A percentile compares a stretch with the other conserved stretches of the same genome.
These are phyloP conservation scores for Aureoboletus auriporus DNA, from an alignment of 768 basidiomycete genomes.

Conservation along the genomic window DNA sequence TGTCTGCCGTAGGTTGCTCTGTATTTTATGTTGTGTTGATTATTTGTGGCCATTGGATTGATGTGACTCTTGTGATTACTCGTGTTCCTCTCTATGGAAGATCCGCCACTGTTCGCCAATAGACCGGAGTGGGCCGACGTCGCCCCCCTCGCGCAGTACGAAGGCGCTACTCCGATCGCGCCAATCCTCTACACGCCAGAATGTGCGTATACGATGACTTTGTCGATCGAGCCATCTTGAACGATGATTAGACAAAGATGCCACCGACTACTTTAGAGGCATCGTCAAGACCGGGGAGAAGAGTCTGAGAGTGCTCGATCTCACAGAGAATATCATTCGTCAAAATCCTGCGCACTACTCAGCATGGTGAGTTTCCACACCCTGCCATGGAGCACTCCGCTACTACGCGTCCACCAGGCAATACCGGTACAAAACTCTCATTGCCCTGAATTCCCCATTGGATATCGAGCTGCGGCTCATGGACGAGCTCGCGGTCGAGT, in stretches of 20 bases:
- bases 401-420: conserved; percentile 55
- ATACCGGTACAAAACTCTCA: conserved; percentile 86
- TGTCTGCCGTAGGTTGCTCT: conserved; percentile 20
- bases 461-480: conserved; percentile 78
- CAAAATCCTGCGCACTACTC: conserved; percentile 96
- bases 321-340: conserved; percentile 87
- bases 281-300: conserved; percentile 75
- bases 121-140: conserved; percentile 80
- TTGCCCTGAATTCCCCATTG: conserved; percentile 63
- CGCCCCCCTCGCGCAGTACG: conserved; percentile 75
- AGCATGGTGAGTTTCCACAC: conserved; percentile 65
- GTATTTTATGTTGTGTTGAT: conserved; percentile 20
- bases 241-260: conserved; percentile 74
- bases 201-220: conserved; percentile 52
- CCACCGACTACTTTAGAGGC: conserved; percentile 88
- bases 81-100: conserved; percentile 11
- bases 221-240: conserved; percentile 5
- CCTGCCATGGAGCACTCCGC: background rate
- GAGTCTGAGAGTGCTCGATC: conserved; percentile 73
- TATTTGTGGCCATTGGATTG: background rate
- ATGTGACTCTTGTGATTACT: no score
- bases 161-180: conserved; percentile 72
- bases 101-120: conserved; percentile 46
- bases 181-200: conserved; percentile 88
- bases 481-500: conserved; percentile 79